These are phyloP conservation scores for Aspergillus pseudonomiae DNA, from an alignment of 2,329 filamentous ascomycete genomes.

Conservation along the genomic window DNA sequence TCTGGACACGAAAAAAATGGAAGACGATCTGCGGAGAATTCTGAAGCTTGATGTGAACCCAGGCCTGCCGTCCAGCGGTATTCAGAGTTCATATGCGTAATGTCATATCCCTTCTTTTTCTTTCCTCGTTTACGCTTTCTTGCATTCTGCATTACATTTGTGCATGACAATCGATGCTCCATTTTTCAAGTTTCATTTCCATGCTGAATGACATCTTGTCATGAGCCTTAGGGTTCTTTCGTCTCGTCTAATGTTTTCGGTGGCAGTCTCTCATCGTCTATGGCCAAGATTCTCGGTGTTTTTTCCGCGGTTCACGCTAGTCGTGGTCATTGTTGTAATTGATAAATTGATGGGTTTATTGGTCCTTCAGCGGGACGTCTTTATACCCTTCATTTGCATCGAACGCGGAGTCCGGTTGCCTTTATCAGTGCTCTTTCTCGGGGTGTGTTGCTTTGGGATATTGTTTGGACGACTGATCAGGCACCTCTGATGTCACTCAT, in stretches of 20 bases:
- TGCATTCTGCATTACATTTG: background rate
- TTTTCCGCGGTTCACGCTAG: slow-evolving; percentile 19
- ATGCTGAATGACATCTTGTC: background rate
- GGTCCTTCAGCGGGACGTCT: slow-evolving; percentile 17
- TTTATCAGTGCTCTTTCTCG: slow-evolving; percentile 18
- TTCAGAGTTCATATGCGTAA: slow-evolving; percentile 40
- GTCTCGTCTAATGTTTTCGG: background rate
- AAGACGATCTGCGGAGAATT: slow-evolving; percentile 52
- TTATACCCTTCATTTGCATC: slow-evolving; percentile 29
- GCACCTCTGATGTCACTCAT: slow-evolving; percentile 8
- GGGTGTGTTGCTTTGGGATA: slow-evolving; percentile 16
- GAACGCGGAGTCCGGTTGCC: slow-evolving; percentile 28
- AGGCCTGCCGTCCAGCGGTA: slow-evolving; percentile 31
- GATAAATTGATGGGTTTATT: slow-evolving; percentile 19
- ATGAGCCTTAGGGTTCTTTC: background rate
- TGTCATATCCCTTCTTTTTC: background rate
- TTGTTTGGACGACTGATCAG: slow-evolving; percentile 6
- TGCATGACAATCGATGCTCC: background rate
- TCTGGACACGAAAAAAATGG: slow-evolving; percentile 48
- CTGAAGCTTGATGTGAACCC: slow-evolving; percentile 46
- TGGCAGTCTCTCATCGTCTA: background rate
- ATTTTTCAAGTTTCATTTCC: background rate
- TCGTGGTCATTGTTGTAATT: slow-evolving; percentile 19
- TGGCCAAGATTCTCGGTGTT: slow-evolving; percentile 14
- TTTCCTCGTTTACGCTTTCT: background rate